Base-by-base conservation (phyloP, 164 flowering plant species). In the Sextonia rubra region DNA sequence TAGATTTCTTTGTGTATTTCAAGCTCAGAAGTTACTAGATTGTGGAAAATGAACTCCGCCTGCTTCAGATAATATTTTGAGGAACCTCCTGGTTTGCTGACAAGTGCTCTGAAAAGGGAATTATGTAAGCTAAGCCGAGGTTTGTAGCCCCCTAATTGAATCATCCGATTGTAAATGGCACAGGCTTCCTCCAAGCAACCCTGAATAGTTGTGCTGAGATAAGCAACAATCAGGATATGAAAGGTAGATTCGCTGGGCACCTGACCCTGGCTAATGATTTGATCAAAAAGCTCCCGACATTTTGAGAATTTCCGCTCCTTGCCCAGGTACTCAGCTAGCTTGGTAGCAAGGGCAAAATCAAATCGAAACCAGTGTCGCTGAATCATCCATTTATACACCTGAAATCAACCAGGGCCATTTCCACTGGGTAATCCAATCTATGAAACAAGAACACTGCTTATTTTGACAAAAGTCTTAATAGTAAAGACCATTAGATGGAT, bases 381-480 rank as follows among this genome's bases (percentile, higher is more conserved):
- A 83, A 83, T 79, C 98, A 96, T 96, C 99, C 99, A 93, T 77
- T 88, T 90, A 80, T 91, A 95, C 62, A 91, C 98, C 99, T 94
- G 78, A 69, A 74, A 72, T 70, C 55, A 32, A 22, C 44, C 22
- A 55, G 49, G n/a, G 22, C 23, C 49, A 55, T 20, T 22, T 32
- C 24, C 17, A 0, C 14, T 52, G 15, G 63, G 29, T 17, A 64
- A 65, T 47, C 23, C 47, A 64, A 48, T 24, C 7, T 20, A 65
- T 56, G 15, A 37, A 22, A 26, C 23, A 66, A 20, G 37, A 47
- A 64, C 47, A 37, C 11, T 5, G 44, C 11, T 37, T 37, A 37
- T 37, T 37, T 37, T 37, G 44, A 0, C 44, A 5, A 22, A 49
- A 22, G 23, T 24, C 23, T 11, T 18, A 12, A 11, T n/a, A 62